These are phyloP conservation scores for Gastrodia elata DNA, from an alignment of 106 monocot species.

Conservation along the genomic window DNA sequence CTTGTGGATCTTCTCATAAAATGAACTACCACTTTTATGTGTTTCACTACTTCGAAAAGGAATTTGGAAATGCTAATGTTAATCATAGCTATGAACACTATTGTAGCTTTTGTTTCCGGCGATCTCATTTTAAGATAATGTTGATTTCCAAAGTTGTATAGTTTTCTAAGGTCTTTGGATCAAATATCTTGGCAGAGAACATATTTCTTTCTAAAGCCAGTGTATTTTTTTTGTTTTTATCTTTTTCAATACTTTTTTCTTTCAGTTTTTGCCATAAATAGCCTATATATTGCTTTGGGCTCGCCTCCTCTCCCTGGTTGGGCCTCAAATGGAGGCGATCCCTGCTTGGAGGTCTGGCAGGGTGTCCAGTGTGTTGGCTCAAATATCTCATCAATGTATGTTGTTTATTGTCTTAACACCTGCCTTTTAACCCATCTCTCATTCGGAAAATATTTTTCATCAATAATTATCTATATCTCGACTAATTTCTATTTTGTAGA, in stretches of 20 bases:
- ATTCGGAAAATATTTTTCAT: background rate
- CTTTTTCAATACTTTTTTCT: background rate
- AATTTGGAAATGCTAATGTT: background rate
- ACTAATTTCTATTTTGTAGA: conserved; percentile 28
- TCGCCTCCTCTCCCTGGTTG: conserved; percentile 87
- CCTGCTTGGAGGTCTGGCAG: conserved; percentile 76
- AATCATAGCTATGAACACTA: background rate
- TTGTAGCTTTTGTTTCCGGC: background rate
- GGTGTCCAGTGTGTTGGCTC: conserved; percentile 71
- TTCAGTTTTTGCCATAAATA: conserved; percentile 88
- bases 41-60: background rate
- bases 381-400: conserved; percentile 84
- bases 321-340: conserved; percentile 80
- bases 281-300: conserved; percentile 67
- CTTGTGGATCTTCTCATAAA: no score
- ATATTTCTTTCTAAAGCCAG: background rate
- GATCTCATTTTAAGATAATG: background rate
- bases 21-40: background rate
- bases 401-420: conserved; percentile 12
- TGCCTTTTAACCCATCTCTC: background rate
- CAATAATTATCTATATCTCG: conserved; percentile 1
- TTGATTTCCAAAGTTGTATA: background rate
- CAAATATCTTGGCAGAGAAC: background rate
- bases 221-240: background rate
- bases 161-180: background rate